Evolutionary conservation across 2,329 filamentous ascomycete genomes (phyloP).

Genomic region (Trichoderma citrinoviride): DNA sequence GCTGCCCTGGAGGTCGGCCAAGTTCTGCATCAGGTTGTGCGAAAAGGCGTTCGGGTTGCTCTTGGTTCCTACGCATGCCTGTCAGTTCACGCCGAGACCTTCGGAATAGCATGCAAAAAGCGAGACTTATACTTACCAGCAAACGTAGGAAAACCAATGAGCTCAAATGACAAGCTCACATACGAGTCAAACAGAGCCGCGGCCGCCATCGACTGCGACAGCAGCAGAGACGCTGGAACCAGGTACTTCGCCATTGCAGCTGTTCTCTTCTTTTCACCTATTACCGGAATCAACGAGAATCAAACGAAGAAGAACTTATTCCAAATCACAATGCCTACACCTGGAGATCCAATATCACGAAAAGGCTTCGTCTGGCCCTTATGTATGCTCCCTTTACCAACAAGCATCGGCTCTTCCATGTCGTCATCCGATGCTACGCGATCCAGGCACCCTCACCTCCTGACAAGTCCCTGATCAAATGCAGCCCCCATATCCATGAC

Average conservation of each 20-base stretch:
- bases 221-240: conserved; percentile 18
- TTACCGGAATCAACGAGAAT: neutral
- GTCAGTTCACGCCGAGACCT: neutral
- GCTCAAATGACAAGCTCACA: conserved; percentile 25
- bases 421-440: conserved; percentile 13
- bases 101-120: neutral
- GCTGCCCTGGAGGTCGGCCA: conserved; percentile 23
- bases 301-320: neutral
- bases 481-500: neutral
- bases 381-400: neutral
- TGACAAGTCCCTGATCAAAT: conserved; percentile 6
- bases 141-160: conserved; percentile 26
- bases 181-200: conserved; percentile 23
- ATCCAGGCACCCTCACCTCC: conserved; percentile 7
- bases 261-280: neutral
- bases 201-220: conserved; percentile 18
- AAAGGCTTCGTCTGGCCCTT: neutral
- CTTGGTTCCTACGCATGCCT: conserved; percentile 18
- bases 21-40: conserved; percentile 25
- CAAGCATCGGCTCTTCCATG: neutral
- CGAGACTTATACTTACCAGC: conserved; percentile 22
- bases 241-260: conserved; percentile 16
- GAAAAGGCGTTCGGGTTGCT: conserved; percentile 24
- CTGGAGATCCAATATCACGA: neutral
- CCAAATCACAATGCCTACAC: neutral